Base-by-base conservation (phyloP, 805 yeast genomes). In the Candida nitratophila region DNA sequence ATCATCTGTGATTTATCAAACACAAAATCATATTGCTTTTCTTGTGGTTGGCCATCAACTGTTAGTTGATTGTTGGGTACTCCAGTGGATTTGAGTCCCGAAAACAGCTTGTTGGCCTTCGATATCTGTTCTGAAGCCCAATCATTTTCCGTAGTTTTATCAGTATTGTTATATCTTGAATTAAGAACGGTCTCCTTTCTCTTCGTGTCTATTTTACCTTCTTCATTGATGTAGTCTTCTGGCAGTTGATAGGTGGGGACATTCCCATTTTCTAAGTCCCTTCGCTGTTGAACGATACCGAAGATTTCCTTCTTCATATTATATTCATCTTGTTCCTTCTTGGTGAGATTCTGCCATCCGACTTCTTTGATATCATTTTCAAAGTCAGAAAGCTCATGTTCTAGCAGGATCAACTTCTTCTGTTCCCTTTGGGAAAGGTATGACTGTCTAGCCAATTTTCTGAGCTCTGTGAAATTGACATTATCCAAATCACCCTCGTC, bases 1-100 rank as follows among this genome's bases (percentile, higher is more conserved):
- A 82, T 74, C 46, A 70, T 68, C 44, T 83, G 86, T 0, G 77
- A 66, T 37, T 74, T 73, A 57, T 86, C 93, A 61, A 84, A 84
- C 0, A 87, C 91, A 64, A 71, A 87, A 12, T 85, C 95, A 54
- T 83, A 86, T 36, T 77, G 60, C 9, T 70, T 68, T 31, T 61
- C 70, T 2, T 65, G 65, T 0, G 46, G 47, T 29, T 57, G 57
- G 37, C 52, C 35, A 15, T 31, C 15, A 5, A 19, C 17, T 5
- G 4, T 16, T 8, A 12, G 20, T 14, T 8, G 16, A 33, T 16
- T 12, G 37, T 42, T 17, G 16, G 17, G 29, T 20, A 31, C 36
- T 24, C 15, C 29, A 30, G 43, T 41, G 21, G 16, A 37, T 46
- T 40, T 54, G 49, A 34, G 56, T 22, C 42, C 50, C 5, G 46